Percentiles rank a stretch among this genome's conserved stretches.
Evolutionary conservation across 345 rosid genomes (phyloP).

Genomic region (Cardamine occulta): DNA sequence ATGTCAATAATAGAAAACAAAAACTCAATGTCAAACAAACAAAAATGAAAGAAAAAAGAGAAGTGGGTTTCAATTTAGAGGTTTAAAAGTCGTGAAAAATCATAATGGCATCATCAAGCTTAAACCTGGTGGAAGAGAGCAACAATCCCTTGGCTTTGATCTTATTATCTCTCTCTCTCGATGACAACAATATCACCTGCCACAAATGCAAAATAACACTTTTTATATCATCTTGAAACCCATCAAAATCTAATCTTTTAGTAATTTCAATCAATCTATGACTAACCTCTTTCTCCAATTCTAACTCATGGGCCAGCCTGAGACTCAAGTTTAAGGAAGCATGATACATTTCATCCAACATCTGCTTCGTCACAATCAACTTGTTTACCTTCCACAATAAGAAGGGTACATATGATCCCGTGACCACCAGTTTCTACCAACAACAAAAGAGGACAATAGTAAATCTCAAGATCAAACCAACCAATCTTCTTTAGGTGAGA

Average conservation of each 20-base stretch:
- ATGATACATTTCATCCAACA: conserved; percentile 85
- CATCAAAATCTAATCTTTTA: background rate
- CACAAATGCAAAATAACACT: conserved; percentile 17
- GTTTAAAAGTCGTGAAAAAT: conserved; percentile 75
- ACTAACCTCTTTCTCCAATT: conserved; percentile 71
- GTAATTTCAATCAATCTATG: background rate
- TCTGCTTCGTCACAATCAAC: conserved; percentile 48
- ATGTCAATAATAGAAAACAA: background rate
- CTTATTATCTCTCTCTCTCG: conserved; percentile 44
- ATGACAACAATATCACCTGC: conserved; percentile 56
- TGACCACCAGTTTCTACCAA: conserved; percentile 62
- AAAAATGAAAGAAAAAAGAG: background rate
- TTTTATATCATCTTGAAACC: background rate
- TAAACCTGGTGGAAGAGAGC: conserved; percentile 57
- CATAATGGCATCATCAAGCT: conserved; percentile 77
- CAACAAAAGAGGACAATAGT: background rate
- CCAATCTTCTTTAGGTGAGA: background rate
- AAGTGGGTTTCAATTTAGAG: background rate
- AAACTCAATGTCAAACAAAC: background rate
- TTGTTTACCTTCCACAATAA: conserved; percentile 81
- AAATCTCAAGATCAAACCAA: background rate
- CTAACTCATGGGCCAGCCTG: conserved; percentile 63
- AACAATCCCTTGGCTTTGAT: conserved; percentile 49
- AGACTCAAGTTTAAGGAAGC: conserved; percentile 74
- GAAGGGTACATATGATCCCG: conserved; percentile 44